Evolutionary conservation across 2,329 filamentous ascomycete genomes (phyloP).

Genomic region (Aureobasidium leucospermi): DNA sequence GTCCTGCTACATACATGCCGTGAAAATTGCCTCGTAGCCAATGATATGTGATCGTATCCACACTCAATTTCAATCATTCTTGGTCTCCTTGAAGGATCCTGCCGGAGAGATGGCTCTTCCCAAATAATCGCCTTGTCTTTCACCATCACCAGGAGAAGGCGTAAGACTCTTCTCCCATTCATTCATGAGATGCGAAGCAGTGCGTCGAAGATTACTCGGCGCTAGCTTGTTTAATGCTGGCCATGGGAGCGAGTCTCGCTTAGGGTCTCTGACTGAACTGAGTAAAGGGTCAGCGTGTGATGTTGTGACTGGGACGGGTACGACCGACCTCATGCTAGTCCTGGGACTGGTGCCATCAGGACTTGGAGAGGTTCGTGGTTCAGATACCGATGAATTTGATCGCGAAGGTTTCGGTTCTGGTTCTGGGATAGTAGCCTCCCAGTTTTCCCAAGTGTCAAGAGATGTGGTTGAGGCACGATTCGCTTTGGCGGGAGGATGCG

Average conservation of each 20-base stretch:
- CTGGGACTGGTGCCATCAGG: constrained; percentile 24
- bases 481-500: constrained; percentile 20
- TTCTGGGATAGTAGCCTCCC: constrained; percentile 40
- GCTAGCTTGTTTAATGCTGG: constrained; percentile 64
- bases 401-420: constrained; percentile 19
- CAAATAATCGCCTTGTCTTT: constrained; percentile 3
- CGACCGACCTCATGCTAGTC: constrained; percentile 1
- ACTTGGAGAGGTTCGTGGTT: constrained; percentile 31
- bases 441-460: constrained; percentile 41
- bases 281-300: background rate
- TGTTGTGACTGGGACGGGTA: background rate
- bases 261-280: constrained; percentile 20
- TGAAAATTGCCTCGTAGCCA: too few relatives aligned
- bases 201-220: constrained; percentile 70
- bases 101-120: background rate
- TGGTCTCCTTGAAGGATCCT: constrained; percentile 11
- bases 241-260: constrained; percentile 48
- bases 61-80: constrained; percentile 8
- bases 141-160: constrained; percentile 1
- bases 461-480: constrained; percentile 30
- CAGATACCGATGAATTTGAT: constrained; percentile 42
- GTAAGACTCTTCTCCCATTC: constrained; percentile 80
- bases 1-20: background rate
- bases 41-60: too few relatives aligned
- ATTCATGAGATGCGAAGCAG: constrained; percentile 77